phyloP scores from a whole-genome alignment of 2,329 filamentous ascomycete genomes.

The Rhynchosporium secalis region DNA sequence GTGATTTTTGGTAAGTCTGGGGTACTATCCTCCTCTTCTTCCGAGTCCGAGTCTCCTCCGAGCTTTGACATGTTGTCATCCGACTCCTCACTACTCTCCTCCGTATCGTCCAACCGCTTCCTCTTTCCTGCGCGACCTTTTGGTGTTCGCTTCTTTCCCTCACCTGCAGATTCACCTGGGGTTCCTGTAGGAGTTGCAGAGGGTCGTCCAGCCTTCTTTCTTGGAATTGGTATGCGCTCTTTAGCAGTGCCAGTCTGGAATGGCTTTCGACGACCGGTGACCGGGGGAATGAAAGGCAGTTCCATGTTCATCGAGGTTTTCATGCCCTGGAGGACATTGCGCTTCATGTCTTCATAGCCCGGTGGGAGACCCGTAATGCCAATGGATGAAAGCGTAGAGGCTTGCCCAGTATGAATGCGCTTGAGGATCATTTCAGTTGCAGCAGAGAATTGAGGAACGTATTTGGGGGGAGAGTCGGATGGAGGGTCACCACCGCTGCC shows the following conservation, averaged over 20 bases:
- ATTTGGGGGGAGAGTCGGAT: conserved; percentile 37
- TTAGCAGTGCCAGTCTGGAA: conserved; percentile 16
- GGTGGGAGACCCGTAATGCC: conserved; percentile 36
- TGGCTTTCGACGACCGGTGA: conserved; percentile 15
- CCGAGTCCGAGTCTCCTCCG: conserved; percentile 43
- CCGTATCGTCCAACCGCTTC: conserved; percentile 36
- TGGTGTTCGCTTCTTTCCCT: conserved; percentile 25
- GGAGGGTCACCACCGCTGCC: conserved; percentile 21
- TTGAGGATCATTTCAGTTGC: conserved; percentile 42
- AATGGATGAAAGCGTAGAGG: conserved; percentile 32
- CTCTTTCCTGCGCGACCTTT: conserved; percentile 36
- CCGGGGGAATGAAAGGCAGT: conserved; percentile 33
- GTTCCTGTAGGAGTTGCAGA: conserved; percentile 33
- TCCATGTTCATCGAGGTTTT: conserved; percentile 41
- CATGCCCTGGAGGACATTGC: conserved; percentile 40
- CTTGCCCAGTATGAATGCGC: conserved; percentile 38
- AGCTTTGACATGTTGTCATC: conserved; percentile 38
- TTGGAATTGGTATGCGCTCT: conserved; percentile 24
- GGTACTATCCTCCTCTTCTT: conserved; percentile 45
- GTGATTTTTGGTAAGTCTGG: conserved; percentile 63
- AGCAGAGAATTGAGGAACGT: conserved; percentile 41
- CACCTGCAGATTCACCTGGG: conserved; percentile 27
- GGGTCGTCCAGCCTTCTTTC: conserved; percentile 22
- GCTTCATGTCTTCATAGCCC: conserved; percentile 41
- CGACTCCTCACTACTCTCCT: conserved; percentile 36